Evolutionary conservation across 75 land plant genomes (phyloP).

Genomic region (Azolla pinnata): DNA sequence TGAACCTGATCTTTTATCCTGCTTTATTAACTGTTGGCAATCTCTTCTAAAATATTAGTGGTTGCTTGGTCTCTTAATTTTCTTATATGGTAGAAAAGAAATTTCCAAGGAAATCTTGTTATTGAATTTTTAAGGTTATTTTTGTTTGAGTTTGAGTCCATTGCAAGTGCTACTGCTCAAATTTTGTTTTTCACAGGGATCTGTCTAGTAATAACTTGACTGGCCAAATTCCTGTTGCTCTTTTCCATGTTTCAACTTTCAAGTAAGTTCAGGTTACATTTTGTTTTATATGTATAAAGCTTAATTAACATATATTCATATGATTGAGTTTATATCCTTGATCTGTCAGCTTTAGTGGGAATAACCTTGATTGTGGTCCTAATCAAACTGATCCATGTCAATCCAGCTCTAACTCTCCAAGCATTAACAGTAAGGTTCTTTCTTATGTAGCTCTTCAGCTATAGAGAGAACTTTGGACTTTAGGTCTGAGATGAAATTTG

Average conservation of each 20-base stretch:
- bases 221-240: conserved; percentile 31
- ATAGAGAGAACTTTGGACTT: not conserved
- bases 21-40: no score
- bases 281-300: not conserved
- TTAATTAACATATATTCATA: no score
- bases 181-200: conserved; percentile 27
- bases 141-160: no score
- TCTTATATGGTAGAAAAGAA: no score
- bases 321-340: conserved; percentile 4
- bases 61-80: no score
- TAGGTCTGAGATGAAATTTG: not conserved
- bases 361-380: conserved; percentile 31
- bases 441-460: not conserved
- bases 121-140: no score
- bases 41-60: no score
- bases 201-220: conserved; percentile 34
- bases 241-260: conserved; percentile 26
- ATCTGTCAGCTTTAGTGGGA: conserved; percentile 38
- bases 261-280: conserved; percentile 23
- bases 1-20: no score
- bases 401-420: not conserved
- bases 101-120: no score
- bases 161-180: no score
- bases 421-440: not conserved
- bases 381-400: not conserved